Evolutionary conservation across 2,329 filamentous ascomycete genomes (phyloP), one percentile per base, ranked within the genome.

Genomic region (Aspergillus tubingensis): DNA sequence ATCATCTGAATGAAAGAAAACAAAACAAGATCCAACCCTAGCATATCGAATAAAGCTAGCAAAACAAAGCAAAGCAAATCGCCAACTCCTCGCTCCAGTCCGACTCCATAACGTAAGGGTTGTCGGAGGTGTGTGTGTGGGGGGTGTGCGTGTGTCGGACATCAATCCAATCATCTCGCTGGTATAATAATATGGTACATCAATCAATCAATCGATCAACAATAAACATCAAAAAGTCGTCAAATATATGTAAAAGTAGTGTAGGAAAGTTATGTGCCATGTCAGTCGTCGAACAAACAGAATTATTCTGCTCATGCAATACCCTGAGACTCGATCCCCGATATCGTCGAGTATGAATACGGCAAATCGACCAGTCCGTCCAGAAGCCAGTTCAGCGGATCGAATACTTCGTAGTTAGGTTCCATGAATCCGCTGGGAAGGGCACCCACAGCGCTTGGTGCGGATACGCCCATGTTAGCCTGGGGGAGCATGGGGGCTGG

Each of bases 371-470:
- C 82, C 36, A 94, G 82, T 13, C 91, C 91, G 74, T 97, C 93
- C 62, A 97, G 81, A 82, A 96, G 92, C 93, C 93, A 97, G 74
- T 94, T 91, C 69, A 96, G 83, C 1, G 93, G 91, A 76, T 96
- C 92, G 71, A 96, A 96, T 63, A 96, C 91, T 74, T 96, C 91
- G 74, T 92, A 92, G 68, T 87, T 89, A 8, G 86, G 85, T 58
- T 90, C 85, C 65, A 85, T 83, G 64, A 91, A 89, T 67, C 83
- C 82, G 63, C 76, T 78, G 1, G 76, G 74, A 3, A 78, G 63
- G 5, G 65, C 68, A 5, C 60, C 65, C 5, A 72, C 63, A 2
- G 65, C 65, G 41, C 64, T 70, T 10, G 56, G 66, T 21, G 72
- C 61, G 43, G 71, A 67, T 15, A 74, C 65, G 2, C 71, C 70